A percentile compares a stretch with the other conserved stretches of the same genome.
These are phyloP conservation scores for Pelargonium nanum DNA, from an alignment of 345 rosid species.

Conservation along the genomic window DNA sequence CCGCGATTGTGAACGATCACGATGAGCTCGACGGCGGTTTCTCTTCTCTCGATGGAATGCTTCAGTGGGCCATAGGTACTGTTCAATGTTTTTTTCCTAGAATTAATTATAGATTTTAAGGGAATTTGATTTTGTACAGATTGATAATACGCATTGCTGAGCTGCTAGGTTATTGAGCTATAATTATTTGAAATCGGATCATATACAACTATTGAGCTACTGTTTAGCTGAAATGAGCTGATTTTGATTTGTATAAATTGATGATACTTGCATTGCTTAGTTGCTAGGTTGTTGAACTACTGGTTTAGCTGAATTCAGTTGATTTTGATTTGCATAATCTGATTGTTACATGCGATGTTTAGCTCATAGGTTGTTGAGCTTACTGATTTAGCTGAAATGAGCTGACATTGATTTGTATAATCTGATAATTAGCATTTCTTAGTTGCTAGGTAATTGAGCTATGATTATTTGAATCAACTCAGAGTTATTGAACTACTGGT, in stretches of 20 bases:
- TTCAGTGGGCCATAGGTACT: constrained; percentile 93
- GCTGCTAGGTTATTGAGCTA: background rate
- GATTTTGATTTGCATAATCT: background rate
- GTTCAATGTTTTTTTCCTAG: background rate
- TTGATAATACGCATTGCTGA: background rate
- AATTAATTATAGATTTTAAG: too few relatives aligned
- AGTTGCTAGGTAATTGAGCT: background rate
- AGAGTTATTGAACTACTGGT: too few relatives aligned
- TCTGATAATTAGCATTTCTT: background rate
- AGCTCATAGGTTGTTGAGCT: too few relatives aligned
- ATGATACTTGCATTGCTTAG: background rate
- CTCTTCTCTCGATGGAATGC: constrained; percentile 82
- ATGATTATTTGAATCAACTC: too few relatives aligned
- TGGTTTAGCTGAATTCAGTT: too few relatives aligned
- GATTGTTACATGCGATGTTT: too few relatives aligned
- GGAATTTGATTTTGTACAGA: too few relatives aligned
- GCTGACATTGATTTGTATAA: background rate
- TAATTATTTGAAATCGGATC: background rate
- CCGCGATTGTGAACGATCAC: constrained; percentile 27
- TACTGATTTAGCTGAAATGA: background rate
- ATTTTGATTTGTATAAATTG: background rate
- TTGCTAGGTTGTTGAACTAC: too few relatives aligned
- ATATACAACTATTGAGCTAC: background rate
- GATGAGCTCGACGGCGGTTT: constrained; percentile 75
- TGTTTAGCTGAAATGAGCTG: background rate